These are phyloP conservation scores for Neocatenulostroma microsporum DNA, from an alignment of 2,329 filamentous ascomycete species.

Conservation along the genomic window DNA sequence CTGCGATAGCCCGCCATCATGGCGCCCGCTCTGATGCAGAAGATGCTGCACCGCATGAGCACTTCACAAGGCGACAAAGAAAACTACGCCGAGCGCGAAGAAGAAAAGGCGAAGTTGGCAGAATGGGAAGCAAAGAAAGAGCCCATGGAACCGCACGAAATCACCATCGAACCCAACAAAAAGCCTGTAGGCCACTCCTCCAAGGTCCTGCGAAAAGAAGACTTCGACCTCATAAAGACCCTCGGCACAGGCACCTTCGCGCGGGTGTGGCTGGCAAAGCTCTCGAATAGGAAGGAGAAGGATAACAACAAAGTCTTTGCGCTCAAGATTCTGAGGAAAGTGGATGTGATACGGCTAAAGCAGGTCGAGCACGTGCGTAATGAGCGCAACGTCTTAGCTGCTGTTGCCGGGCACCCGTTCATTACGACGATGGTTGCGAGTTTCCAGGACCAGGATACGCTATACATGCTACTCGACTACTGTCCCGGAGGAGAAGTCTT, in stretches of 20 bases:
- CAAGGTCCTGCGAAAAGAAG: conserved; percentile 42
- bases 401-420: conserved; percentile 73
- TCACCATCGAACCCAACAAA: conserved; percentile 35
- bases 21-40: conserved; percentile 27
- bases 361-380: conserved; percentile 81
- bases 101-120: conserved; percentile 40
- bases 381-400: conserved; percentile 68
- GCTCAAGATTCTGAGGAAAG: conserved; percentile 66
- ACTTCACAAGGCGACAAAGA: conserved; percentile 23
- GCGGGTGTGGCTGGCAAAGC: conserved; percentile 68
- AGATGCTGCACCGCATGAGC: conserved; percentile 30
- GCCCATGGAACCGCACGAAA: conserved; percentile 36
- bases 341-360: conserved; percentile 68
- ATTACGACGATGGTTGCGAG: conserved; percentile 72
- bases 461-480: conserved; percentile 80
- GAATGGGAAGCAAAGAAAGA: conserved; percentile 41
- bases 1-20: no score
- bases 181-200: conserved; percentile 43
- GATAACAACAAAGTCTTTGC: conserved; percentile 65
- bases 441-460: conserved; percentile 68
- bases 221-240: conserved; percentile 68
- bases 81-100: conserved; percentile 32
- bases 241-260: conserved; percentile 73
- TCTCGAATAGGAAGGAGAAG: conserved; percentile 44
- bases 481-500: conserved; percentile 79